phyloP scores from a whole-genome alignment of 2,329 filamentous ascomycete genomes.

The Dendrostoma leiphaemia region DNA sequence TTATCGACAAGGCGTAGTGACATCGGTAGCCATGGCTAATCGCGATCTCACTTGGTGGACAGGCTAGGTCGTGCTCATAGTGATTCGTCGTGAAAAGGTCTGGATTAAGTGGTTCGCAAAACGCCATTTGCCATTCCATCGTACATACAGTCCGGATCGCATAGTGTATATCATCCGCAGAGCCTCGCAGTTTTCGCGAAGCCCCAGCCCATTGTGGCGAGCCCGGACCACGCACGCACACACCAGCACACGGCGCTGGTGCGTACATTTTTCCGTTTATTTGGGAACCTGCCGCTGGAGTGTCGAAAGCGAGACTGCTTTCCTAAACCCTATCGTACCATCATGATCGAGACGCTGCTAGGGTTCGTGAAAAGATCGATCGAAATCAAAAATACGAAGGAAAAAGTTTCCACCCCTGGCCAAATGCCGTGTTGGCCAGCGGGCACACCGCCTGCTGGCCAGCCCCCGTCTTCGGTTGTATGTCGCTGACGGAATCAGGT shows the following conservation, averaged over 20 bases:
- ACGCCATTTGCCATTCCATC: slow-evolving; percentile 42
- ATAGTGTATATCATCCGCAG: slow-evolving; percentile 23
- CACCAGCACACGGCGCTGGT: slow-evolving; percentile 3
- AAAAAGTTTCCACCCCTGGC: not conserved
- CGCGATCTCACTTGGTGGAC: too few relatives aligned
- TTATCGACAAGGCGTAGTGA: too few relatives aligned
- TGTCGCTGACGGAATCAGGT: not conserved
- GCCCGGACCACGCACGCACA: slow-evolving; percentile 24
- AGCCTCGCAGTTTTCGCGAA: slow-evolving; percentile 14
- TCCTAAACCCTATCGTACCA: slow-evolving; percentile 25
- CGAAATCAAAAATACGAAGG: slow-evolving; percentile 15
- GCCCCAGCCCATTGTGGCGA: slow-evolving; percentile 1
- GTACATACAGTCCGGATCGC: slow-evolving; percentile 38
- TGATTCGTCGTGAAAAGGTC: slow-evolving; percentile 22
- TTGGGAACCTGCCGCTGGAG: slow-evolving; percentile 28
- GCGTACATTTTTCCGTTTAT: not conserved
- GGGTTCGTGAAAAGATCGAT: slow-evolving; percentile 13
- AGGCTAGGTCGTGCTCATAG: too few relatives aligned
- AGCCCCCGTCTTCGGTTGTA: not conserved
- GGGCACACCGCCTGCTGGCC: not conserved
- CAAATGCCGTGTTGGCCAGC: slow-evolving; percentile 7
- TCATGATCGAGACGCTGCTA: slow-evolving; percentile 16
- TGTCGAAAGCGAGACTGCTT: slow-evolving; percentile 27
- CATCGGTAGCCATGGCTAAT: too few relatives aligned
- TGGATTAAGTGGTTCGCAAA: slow-evolving; percentile 43